A percentile compares a stretch with the other conserved stretches of the same genome.
Evolutionary conservation across 2,329 filamentous ascomycete species (phyloP).

Genomic region (Sclerotinia spermophila): DNA sequence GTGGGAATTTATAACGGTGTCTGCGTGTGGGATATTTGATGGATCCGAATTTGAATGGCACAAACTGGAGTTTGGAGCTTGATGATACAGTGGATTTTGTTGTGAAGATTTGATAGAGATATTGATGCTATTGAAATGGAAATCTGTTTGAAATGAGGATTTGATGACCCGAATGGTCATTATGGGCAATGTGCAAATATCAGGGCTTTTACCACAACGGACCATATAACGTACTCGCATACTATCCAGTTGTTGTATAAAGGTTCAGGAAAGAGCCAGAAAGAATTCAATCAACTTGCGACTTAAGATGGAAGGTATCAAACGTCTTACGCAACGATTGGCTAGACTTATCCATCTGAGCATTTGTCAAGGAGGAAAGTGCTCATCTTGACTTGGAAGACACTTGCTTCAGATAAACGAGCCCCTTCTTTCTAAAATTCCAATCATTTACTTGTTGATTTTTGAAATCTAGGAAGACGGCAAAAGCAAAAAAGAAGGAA

Average conservation of each 20-base stretch:
- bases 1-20: not conserved
- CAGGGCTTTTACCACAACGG: too few relatives aligned
- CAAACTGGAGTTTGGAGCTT: not conserved
- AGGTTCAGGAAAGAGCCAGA: not conserved
- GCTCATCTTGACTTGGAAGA: not conserved
- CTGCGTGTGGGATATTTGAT: not conserved
- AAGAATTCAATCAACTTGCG: not conserved
- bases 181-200: not conserved
- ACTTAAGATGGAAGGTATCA: not conserved
- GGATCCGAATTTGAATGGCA: not conserved
- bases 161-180: not conserved
- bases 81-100: not conserved
- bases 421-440: not conserved
- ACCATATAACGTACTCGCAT: not conserved
- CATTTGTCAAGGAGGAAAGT: not conserved
- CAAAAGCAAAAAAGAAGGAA: not conserved
- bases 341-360: not conserved
- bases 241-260: not conserved
- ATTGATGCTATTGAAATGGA: not conserved
- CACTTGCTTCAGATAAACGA: not conserved
- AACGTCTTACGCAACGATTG: not conserved
- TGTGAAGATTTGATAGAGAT: not conserved
- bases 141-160: not conserved
- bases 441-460: not conserved
- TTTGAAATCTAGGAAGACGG: not conserved